phyloP scores from a whole-genome alignment of 768 basidiomycete genomes.

The Lentinula aciculospora region DNA sequence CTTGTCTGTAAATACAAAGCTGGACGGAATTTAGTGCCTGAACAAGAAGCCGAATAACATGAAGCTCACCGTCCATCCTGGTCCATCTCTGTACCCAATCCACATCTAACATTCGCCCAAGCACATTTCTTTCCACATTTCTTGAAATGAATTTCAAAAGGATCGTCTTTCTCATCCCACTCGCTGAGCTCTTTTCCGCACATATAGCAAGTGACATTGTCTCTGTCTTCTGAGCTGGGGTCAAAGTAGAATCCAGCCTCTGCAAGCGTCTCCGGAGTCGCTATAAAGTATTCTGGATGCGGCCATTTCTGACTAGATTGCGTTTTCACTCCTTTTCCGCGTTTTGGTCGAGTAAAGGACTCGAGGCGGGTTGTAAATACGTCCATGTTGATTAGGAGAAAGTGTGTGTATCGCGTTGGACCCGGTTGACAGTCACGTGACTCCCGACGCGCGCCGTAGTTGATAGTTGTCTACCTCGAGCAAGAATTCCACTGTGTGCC shows the following conservation, averaged over 20 bases:
- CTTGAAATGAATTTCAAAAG: slow-evolving; percentile 73
- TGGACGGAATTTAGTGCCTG: slow-evolving; percentile 17
- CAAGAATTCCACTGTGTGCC: no score
- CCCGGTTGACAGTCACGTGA: neutral
- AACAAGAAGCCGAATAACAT: neutral
- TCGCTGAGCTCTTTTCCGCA: slow-evolving; percentile 79
- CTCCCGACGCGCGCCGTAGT: no score
- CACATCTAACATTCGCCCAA: slow-evolving; percentile 82
- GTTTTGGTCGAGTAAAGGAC: slow-evolving; percentile 62
- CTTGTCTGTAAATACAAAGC: slow-evolving; percentile 55
- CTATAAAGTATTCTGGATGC: slow-evolving; percentile 55
- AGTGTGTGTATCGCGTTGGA: neutral
- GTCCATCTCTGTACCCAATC: slow-evolving; percentile 53
- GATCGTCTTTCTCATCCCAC: slow-evolving; percentile 85
- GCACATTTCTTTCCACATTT: slow-evolving; percentile 63
- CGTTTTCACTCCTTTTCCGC: slow-evolving; percentile 53
- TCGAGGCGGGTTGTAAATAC: slow-evolving; percentile 51
- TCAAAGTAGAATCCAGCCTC: slow-evolving; percentile 88
- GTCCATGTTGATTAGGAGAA: slow-evolving; percentile 38
- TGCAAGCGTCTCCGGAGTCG: slow-evolving; percentile 72
- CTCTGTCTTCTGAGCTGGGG: slow-evolving; percentile 60
- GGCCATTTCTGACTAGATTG: slow-evolving; percentile 67
- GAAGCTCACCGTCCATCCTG: slow-evolving; percentile 46
- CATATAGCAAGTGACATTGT: slow-evolving; percentile 79
- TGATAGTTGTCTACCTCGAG: no score